phyloP scores from a whole-genome alignment of 176 grass and related monocot species.

The Dendrocalamus sinicus region DNA sequence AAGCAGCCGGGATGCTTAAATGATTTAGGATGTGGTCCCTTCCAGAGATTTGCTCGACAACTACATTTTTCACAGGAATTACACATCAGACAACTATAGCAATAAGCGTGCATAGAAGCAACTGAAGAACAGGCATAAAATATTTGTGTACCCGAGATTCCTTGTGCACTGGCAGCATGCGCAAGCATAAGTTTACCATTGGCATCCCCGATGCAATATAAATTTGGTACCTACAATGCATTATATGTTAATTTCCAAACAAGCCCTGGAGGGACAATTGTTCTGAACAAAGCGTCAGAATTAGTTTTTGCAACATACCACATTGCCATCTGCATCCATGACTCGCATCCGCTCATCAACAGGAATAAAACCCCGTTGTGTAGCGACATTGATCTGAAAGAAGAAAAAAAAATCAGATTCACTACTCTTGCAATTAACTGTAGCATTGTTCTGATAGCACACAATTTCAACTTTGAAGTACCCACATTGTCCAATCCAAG shows the following conservation, averaged over 20 bases:
- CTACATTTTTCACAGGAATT: slow-evolving; percentile 51
- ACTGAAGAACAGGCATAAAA: slow-evolving; percentile 23
- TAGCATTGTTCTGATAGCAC: not conserved
- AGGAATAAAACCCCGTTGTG: slow-evolving; percentile 91
- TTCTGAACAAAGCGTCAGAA: not conserved
- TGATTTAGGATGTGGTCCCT: slow-evolving; percentile 87
- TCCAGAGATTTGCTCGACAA: slow-evolving; percentile 83
- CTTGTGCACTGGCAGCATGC: slow-evolving; percentile 98
- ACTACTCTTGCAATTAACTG: slow-evolving; percentile 2
- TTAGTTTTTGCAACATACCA: slow-evolving; percentile 55
- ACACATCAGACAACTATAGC: slow-evolving; percentile 37
- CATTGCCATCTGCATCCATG: slow-evolving; percentile 74
- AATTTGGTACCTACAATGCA: slow-evolving; percentile 70
- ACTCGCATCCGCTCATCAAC: slow-evolving; percentile 95
- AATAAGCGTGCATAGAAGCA: slow-evolving; percentile 31
- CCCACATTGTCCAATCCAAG: slow-evolving; percentile 99
- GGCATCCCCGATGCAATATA: slow-evolving; percentile 97
- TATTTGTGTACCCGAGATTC: slow-evolving; percentile 76
- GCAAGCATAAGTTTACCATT: slow-evolving; percentile 99
- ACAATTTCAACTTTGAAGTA: slow-evolving; percentile 24
- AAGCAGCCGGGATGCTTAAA: slow-evolving; percentile 92
- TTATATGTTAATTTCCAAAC: not conserved
- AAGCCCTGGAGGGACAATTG: not conserved
- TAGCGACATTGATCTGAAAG: slow-evolving; percentile 81
- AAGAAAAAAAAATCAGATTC: slow-evolving; percentile 41